Percentiles rank a stretch among this genome's conserved stretches.
These are phyloP conservation scores for Ustilago vetiveriae DNA, from an alignment of 1,284 basidiomycete species.

Conservation along the genomic window DNA sequence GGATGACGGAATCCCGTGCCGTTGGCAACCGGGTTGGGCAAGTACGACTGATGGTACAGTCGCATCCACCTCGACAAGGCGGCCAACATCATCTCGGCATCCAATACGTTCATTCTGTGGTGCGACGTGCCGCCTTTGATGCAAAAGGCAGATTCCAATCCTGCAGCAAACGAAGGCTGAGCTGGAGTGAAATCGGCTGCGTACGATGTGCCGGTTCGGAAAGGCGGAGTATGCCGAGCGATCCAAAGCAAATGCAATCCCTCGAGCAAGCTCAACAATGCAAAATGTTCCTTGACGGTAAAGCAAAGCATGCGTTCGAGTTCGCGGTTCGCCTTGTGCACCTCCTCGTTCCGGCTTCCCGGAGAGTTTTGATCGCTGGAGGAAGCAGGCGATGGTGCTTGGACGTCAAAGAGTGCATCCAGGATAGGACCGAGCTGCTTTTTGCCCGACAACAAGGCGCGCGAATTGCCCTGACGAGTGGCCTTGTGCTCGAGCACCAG, in stretches of 20 bases:
- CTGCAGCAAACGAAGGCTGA: constrained; percentile 10
- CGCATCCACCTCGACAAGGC: constrained; percentile 41
- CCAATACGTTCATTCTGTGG: constrained; percentile 24
- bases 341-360: too few species aligned
- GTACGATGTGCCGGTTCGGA: constrained; percentile 29
- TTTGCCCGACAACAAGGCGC: constrained; percentile 21
- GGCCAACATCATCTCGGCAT: constrained; percentile 29
- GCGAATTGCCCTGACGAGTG: constrained; percentile 19
- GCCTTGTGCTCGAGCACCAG: constrained; percentile 38
- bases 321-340: constrained; percentile 6
- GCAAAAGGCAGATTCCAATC: constrained; percentile 21
- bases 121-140: constrained; percentile 17
- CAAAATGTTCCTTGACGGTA: constrained; percentile 43
- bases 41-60: constrained; percentile 31
- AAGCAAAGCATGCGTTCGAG: constrained; percentile 27
- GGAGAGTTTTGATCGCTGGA: constrained; percentile 1
- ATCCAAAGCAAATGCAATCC: constrained; percentile 42
- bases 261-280: constrained; percentile 31
- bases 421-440: constrained; percentile 35
- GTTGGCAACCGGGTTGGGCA: constrained; percentile 20
- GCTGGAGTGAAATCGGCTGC: constrained; percentile 31
- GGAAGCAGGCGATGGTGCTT: constrained; percentile 9
- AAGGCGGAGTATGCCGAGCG: constrained; percentile 29
- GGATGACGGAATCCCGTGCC: constrained; percentile 13
- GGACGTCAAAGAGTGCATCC: constrained; percentile 24